phyloP scores from a whole-genome alignment of 306 rosid species.

The Quercus aquifolioides region DNA sequence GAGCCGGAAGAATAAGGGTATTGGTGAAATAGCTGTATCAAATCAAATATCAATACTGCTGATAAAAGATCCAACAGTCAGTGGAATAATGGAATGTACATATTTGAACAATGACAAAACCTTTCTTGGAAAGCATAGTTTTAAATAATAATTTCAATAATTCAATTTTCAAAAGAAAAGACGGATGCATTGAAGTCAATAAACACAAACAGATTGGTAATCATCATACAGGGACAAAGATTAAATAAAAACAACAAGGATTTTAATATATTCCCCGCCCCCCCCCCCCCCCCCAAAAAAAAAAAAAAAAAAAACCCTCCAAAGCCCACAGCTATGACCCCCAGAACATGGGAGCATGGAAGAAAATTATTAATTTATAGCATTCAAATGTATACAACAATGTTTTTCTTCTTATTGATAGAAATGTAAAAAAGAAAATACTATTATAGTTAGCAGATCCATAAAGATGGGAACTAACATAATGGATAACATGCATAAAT shows the following conservation, averaged over 20 bases:
- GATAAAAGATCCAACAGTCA: not conserved
- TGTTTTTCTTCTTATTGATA: not conserved
- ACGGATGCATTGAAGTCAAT: not conserved
- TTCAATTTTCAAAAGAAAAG: not conserved
- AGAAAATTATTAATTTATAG: not conserved
- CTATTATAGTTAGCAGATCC: not conserved
- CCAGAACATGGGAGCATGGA: not conserved
- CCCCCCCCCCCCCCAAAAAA: too few species aligned
- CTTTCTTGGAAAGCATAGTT: not conserved
- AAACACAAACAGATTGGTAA: not conserved
- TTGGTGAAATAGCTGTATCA: slow-evolving; percentile 85
- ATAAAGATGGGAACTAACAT: not conserved
- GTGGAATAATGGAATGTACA: not conserved
- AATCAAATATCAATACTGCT: slow-evolving; percentile 20
- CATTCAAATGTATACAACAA: not conserved
- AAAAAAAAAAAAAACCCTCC: not conserved
- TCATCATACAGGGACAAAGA: slow-evolving; percentile 17
- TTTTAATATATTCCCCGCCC: not conserved
- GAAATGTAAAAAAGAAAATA: not conserved
- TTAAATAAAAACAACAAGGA: not conserved
- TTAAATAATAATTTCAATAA: not conserved
- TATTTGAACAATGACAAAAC: not conserved
- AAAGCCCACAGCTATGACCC: not conserved
- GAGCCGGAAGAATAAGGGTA: slow-evolving; percentile 76
- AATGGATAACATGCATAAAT: not conserved